Percentiles rank a stretch among this genome's conserved stretches.
These are phyloP conservation scores for Mrakia frigida DNA, from an alignment of 768 basidiomycete genomes.

Conservation along the genomic window DNA sequence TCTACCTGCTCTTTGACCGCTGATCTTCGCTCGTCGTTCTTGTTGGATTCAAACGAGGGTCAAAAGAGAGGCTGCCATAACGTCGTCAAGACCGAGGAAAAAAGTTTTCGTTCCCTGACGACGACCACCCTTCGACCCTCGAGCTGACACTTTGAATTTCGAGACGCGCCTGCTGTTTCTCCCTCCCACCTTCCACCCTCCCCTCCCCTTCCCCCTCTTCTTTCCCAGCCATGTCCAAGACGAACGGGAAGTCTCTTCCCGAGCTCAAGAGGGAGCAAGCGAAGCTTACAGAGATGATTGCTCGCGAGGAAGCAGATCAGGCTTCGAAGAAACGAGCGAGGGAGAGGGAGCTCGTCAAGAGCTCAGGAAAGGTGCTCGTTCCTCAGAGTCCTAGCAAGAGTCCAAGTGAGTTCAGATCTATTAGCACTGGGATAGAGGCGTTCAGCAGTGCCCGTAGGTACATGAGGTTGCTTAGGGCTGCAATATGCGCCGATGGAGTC, in stretches of 20 bases:
- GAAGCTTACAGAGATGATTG: neutral
- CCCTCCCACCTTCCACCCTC: neutral
- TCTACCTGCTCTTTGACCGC: too few species aligned
- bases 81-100: too few species aligned
- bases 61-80: too few species aligned
- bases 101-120: too few species aligned
- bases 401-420: neutral
- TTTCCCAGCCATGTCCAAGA: neutral
- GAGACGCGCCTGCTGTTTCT: neutral
- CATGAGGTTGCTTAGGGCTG: too few species aligned
- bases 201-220: neutral
- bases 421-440: neutral
- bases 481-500: too few species aligned
- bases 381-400: constrained; percentile 29
- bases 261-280: constrained; percentile 11
- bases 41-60: too few species aligned
- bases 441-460: neutral
- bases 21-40: too few species aligned
- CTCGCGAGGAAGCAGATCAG: neutral
- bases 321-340: neutral
- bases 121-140: too few species aligned
- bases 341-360: constrained; percentile 52
- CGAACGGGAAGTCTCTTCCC: neutral
- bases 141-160: too few species aligned
- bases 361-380: constrained; percentile 22